Evolutionary conservation across 257 asterid species (phyloP).

Genomic region (Forsythia suspensa): DNA sequence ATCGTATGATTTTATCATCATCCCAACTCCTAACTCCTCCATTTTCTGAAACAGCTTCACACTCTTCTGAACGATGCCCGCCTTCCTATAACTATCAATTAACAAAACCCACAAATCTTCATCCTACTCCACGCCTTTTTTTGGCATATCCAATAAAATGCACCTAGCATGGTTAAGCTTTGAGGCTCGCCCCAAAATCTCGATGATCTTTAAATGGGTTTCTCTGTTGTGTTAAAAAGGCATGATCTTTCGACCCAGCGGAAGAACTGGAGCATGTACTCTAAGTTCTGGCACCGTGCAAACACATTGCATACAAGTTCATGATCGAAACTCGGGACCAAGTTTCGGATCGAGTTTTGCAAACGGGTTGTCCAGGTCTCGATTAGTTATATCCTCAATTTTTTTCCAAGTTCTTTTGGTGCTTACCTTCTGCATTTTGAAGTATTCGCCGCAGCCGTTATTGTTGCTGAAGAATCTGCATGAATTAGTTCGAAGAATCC

Average conservation of each 20-base stretch:
- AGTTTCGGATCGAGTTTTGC: constrained; percentile 75
- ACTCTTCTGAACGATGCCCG: constrained; percentile 95
- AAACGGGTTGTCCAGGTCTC: constrained; percentile 92
- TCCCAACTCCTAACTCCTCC: constrained; percentile 71
- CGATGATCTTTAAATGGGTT: constrained; percentile 71
- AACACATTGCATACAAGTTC: constrained; percentile 81
- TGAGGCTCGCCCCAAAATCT: constrained; percentile 70
- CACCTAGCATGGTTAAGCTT: constrained; percentile 90
- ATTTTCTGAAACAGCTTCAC: constrained; percentile 77
- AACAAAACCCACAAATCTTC: constrained; percentile 84
- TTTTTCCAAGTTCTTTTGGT: constrained; percentile 48
- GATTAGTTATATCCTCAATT: constrained; percentile 60
- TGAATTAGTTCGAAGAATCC: constrained; percentile 14
- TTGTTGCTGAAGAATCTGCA: constrained; percentile 20
- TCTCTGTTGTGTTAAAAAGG: constrained; percentile 56
- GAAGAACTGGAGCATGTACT: constrained; percentile 91
- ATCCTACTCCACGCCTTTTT: constrained; percentile 82
- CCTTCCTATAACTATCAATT: constrained; percentile 80
- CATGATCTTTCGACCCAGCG: constrained; percentile 91
- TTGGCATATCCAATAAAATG: constrained; percentile 81
- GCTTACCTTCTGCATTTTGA: constrained; percentile 40
- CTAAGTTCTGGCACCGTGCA: constrained; percentile 56
- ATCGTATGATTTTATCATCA: too few species aligned
- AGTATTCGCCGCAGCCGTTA: background rate
- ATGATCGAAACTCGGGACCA: constrained; percentile 70